Evolutionary conservation across 306 rosid genomes (phyloP), one percentile per base, ranked within the genome.

Genomic region (Alnus rubra): DNA sequence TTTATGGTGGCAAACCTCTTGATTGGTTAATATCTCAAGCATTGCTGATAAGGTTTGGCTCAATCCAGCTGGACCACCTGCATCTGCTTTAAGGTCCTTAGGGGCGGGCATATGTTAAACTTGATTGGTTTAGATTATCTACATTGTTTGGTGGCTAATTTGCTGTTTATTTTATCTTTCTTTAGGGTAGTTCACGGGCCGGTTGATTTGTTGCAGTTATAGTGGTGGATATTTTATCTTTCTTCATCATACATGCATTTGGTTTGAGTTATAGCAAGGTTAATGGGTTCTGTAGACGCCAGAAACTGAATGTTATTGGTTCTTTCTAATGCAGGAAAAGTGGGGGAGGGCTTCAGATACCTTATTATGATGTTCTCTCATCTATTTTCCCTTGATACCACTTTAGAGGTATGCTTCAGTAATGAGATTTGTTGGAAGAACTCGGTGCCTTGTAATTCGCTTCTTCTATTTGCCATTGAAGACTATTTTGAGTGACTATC

Each of bases 311-410:
- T 7, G 7, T 19, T 45, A 23, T 59, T 59, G 31, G 35, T 15
- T 76, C 42, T 64, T 1, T 1, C 37, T 33, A 33, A 9, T 77
- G 80, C 80, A 77, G 79, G 73, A 33, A 53, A 23, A 42, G 67
- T 28, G 54, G 37, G 19, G 10, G 7, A 39, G 15, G 45, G 45
- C 45, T 63, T 64, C 74, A 47, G 18, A 5, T 3, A 16, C 35
- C 35, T 59, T 33, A 63, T 23, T 23, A 23, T 23, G 28, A 23
- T 63, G 19, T 11, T 33, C 45, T 33, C 67, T 33, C 67, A 59
- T 28, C 18, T 60, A 39, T 28, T 60, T 60, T 30, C 18, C 23
- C 67, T 9, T 59, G 4, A 42, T 59, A 30, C 13, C 13, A 59
- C 11, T 59, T 4, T 30, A 15, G 6, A 23, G 67, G 39, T 59